These are phyloP conservation scores for Liriodendron chinense DNA, from an alignment of 164 flowering plant species.

Conservation along the genomic window DNA sequence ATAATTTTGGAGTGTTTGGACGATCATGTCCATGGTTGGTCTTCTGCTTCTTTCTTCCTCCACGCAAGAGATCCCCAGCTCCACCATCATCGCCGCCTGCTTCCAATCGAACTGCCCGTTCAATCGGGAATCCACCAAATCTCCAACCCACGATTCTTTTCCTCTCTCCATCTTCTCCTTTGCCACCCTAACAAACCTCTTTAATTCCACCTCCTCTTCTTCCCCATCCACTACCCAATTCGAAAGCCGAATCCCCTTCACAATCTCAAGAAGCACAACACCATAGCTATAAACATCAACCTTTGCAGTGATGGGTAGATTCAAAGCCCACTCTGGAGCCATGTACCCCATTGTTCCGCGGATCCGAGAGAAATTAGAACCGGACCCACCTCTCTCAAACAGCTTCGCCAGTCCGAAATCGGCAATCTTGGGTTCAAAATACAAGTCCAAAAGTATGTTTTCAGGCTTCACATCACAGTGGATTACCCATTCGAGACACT, in stretches of 20 bases:
- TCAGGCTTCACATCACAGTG: slow-evolving; percentile 26
- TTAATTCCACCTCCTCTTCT: slow-evolving; percentile 4
- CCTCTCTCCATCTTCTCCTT: slow-evolving; percentile 7
- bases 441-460: slow-evolving; percentile 18
- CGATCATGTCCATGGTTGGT: slow-evolving; percentile 21
- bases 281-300: slow-evolving; percentile 24
- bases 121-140: slow-evolving; percentile 14
- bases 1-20: slow-evolving; percentile 14
- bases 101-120: slow-evolving; percentile 6
- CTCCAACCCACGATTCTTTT: slow-evolving; percentile 12
- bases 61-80: slow-evolving; percentile 15
- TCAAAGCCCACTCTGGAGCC: slow-evolving; percentile 22
- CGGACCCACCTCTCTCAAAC: slow-evolving; percentile 11
- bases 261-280: slow-evolving; percentile 20
- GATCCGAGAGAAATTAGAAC: slow-evolving; percentile 15
- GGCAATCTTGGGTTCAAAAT: slow-evolving; percentile 19
- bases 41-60: slow-evolving; percentile 18
- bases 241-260: slow-evolving; percentile 18
- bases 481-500: slow-evolving; percentile 27
- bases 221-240: slow-evolving; percentile 9
- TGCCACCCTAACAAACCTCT: slow-evolving; percentile 5
- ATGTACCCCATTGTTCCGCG: slow-evolving; percentile 24
- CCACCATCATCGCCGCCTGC: slow-evolving; percentile 14
- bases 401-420: slow-evolving; percentile 25
- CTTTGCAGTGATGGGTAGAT: slow-evolving; percentile 20